Conservation (phyloP, 352 stramenopile species). For the Pythium utonaiense region DNA sequence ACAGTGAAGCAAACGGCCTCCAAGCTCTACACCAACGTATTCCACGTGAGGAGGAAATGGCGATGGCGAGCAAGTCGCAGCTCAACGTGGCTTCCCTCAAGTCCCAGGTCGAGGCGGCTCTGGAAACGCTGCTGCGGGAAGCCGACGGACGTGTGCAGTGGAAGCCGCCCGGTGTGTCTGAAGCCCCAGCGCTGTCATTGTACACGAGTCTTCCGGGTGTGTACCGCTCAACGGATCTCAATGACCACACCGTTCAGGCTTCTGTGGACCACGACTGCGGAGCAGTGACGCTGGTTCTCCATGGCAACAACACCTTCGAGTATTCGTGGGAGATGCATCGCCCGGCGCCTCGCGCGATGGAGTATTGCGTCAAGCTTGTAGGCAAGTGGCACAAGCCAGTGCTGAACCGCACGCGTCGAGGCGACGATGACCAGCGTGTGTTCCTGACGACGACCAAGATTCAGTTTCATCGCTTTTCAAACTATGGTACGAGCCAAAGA, state of each 20-base stretch:
- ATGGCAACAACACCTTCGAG: conserved; percentile 82
- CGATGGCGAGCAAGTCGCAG: conserved; percentile 30
- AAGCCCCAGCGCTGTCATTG: background rate
- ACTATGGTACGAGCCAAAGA: conserved; percentile 43
- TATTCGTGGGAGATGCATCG: conserved; percentile 69
- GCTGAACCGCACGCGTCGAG: conserved; percentile 68
- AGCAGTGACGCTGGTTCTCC: conserved; percentile 35
- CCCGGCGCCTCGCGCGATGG: conserved; percentile 49
- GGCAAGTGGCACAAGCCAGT: conserved; percentile 68
- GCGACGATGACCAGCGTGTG: conserved; percentile 67
- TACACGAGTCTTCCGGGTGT: conserved; percentile 69
- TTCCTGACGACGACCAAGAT: conserved; percentile 55
- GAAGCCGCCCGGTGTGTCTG: conserved; percentile 24
- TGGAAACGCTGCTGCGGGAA: conserved; percentile 54
- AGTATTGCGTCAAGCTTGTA: conserved; percentile 65
- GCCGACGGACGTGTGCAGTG: conserved; percentile 63
- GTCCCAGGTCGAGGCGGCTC: conserved; percentile 45
- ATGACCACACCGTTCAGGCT: background rate
- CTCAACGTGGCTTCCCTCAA: conserved; percentile 33
- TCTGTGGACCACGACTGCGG: conserved; percentile 8
- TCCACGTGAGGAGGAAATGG: background rate
- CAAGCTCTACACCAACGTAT: no score
- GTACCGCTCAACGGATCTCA: conserved; percentile 31
- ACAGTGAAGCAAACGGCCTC: background rate
- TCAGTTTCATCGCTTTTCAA: conserved; percentile 70